Conservation (phyloP, 2,329 filamentous ascomycete species). For the Pestalotiopsis sp. region DNA sequence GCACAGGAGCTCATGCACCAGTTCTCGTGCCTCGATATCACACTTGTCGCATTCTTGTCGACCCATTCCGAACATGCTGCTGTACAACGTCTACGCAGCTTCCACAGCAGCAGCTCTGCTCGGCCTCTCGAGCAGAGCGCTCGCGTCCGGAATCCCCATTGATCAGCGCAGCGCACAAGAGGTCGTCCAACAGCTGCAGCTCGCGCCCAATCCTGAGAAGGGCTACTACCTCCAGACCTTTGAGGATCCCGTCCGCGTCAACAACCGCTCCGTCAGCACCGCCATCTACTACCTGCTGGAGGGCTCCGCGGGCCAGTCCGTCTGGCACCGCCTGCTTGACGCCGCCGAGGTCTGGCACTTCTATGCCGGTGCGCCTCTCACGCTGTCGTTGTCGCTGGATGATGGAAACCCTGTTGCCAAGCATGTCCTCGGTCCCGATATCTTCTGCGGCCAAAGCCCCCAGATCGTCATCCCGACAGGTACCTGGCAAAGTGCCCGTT, state of each 20-base stretch:
- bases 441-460: constrained; percentile 42
- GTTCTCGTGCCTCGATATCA: background rate
- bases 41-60: background rate
- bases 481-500: constrained; percentile 48
- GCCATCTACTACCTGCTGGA: constrained; percentile 51
- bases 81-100: background rate
- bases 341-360: constrained; percentile 54
- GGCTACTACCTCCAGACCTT: constrained; percentile 51
- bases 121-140: background rate
- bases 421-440: constrained; percentile 39
- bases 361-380: constrained; percentile 52
- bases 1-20: background rate
- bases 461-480: constrained; percentile 40
- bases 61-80: background rate
- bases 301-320: constrained; percentile 39
- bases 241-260: constrained; percentile 33
- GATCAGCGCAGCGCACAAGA: constrained; percentile 38
- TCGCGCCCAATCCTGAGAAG: constrained; percentile 47
- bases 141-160: constrained; percentile 9
- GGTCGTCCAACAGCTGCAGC: constrained; percentile 42
- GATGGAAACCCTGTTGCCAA: constrained; percentile 38
- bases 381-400: constrained; percentile 42
- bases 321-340: constrained; percentile 50
- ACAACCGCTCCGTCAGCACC: constrained; percentile 45
- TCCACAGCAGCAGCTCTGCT: background rate